These are phyloP conservation scores for Micromonas commoda DNA, from an alignment of 139 green algal genomes.

Conservation along the genomic window DNA sequence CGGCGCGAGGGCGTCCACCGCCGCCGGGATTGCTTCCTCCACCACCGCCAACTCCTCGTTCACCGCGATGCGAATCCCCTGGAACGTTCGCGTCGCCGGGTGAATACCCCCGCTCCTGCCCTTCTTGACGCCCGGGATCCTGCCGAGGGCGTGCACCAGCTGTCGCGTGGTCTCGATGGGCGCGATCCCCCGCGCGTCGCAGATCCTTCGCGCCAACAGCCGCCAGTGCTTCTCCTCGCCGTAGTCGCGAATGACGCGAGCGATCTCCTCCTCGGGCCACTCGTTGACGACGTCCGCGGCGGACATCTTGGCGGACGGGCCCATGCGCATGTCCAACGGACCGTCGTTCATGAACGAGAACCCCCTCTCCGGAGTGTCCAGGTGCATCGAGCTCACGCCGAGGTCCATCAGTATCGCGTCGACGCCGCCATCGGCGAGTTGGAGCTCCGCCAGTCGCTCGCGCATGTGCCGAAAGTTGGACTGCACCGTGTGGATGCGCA, in stretches of 20 bases:
- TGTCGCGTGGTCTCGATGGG: conserved; percentile 48
- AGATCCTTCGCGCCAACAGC: conserved; percentile 46
- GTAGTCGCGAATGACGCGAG: conserved; percentile 75
- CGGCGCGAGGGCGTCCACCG: conserved; percentile 50
- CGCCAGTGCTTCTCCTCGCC: conserved; percentile 86
- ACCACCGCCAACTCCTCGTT: conserved; percentile 80
- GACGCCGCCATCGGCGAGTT: conserved; percentile 37
- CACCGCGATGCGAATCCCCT: conserved; percentile 90
- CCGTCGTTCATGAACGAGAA: conserved; percentile 68
- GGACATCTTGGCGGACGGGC: conserved; percentile 44
- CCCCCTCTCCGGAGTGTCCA: conserved; percentile 72
- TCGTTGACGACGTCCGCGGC: conserved; percentile 80
- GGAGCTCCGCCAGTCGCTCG: conserved; percentile 34
- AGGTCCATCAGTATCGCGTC: conserved; percentile 88
- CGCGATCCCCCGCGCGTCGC: conserved; percentile 41
- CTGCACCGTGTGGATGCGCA: conserved; percentile 33
- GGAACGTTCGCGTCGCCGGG: conserved; percentile 84
- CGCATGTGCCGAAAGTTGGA: conserved; percentile 47
- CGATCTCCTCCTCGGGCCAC: conserved; percentile 74
- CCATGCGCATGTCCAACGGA: conserved; percentile 85
- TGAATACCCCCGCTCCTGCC: conserved; percentile 57
- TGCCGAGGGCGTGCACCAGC: conserved; percentile 27
- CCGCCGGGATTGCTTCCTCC: conserved; percentile 47
- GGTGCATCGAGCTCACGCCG: conserved; percentile 94
- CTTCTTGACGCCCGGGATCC: background rate